A percentile compares a stretch with the other conserved stretches of the same genome.
Evolutionary conservation across 805 yeast genomes (phyloP).

Genomic region (Metschnikowia peoriensis): DNA sequence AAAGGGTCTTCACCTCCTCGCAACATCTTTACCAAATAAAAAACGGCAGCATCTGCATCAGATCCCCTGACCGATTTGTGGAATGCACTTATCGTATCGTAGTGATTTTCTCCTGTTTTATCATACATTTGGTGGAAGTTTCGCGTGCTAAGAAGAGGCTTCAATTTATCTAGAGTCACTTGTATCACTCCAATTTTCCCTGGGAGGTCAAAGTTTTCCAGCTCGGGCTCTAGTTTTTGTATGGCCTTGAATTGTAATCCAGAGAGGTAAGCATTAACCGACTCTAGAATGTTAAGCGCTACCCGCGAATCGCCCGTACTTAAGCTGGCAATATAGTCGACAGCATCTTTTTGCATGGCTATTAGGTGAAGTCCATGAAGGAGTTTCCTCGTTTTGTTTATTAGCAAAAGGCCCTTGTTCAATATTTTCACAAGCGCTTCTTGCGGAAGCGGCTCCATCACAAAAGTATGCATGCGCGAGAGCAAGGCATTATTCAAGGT

Average conservation of each 20-base stretch:
- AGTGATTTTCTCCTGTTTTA: conserved; percentile 85
- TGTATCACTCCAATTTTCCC: conserved; percentile 34
- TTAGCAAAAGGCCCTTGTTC: conserved; percentile 43
- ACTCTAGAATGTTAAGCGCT: conserved; percentile 77
- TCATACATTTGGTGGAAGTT: conserved; percentile 65
- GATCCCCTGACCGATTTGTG: conserved; percentile 92
- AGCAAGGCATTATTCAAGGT: conserved; percentile 41
- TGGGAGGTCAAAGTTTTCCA: conserved; percentile 11
- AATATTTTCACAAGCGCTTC: conserved; percentile 36
- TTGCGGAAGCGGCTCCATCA: conserved; percentile 38
- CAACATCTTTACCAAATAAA: conserved; percentile 84
- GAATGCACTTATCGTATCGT: conserved; percentile 93
- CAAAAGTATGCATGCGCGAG: conserved; percentile 45
- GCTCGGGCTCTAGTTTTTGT: conserved; percentile 12
- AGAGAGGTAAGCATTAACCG: conserved; percentile 56
- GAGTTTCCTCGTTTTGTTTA: conserved; percentile 59
- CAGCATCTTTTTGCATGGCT: conserved; percentile 52
- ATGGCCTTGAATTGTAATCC: conserved; percentile 24
- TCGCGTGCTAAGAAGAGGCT: conserved; percentile 42
- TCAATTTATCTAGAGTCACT: conserved; percentile 37
- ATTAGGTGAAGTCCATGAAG: conserved; percentile 50
- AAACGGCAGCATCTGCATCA: conserved; percentile 85
- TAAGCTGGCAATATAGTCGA: conserved; percentile 66
- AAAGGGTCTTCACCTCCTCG: conserved; percentile 93
- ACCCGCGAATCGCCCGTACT: conserved; percentile 89